A percentile compares a stretch with the other conserved stretches of the same genome.
Evolutionary conservation across 164 flowering plant genomes (phyloP).

Genomic region (Stephania cephalantha): DNA sequence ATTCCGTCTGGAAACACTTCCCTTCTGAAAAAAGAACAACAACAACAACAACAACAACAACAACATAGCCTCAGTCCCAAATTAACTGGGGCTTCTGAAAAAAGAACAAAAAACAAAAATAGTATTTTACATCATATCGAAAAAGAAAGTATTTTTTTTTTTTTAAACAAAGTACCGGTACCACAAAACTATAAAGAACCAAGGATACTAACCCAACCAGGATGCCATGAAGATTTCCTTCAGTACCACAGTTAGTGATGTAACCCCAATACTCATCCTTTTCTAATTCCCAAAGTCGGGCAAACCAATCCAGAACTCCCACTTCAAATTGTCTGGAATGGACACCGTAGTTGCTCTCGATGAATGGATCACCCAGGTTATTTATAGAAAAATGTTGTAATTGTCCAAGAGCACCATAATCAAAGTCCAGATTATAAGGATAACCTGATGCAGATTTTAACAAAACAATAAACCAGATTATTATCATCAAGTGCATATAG

Average conservation of each 20-base stretch:
- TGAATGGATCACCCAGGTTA: slow-evolving; percentile 96
- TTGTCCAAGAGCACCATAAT: slow-evolving; percentile 85
- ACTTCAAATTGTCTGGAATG: slow-evolving; percentile 98
- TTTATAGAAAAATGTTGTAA: slow-evolving; percentile 97
- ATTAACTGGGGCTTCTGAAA: too few relatives aligned
- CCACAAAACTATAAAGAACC: not conserved
- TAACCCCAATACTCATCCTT: slow-evolving; percentile 96
- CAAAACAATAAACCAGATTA: not conserved
- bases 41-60: too few relatives aligned
- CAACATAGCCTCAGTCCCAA: too few relatives aligned
- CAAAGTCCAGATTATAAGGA: slow-evolving; percentile 95
- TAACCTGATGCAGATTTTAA: slow-evolving; percentile 48
- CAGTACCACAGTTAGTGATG: slow-evolving; percentile 98
- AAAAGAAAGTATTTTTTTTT: too few relatives aligned
- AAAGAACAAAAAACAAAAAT: not conserved
- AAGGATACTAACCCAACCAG: slow-evolving; percentile 74
- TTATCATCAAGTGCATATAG: not conserved
- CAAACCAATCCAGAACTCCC: slow-evolving; percentile 99
- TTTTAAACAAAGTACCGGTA: too few relatives aligned
- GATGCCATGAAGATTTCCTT: slow-evolving; percentile 97
- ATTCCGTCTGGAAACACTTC: slow-evolving; percentile 92
- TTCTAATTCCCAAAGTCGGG: slow-evolving; percentile 94
- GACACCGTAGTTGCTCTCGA: slow-evolving; percentile 98
- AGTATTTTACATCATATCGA: not conserved
- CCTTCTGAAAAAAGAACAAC: slow-evolving; percentile 49